Conservation (phyloP, 169 alveolate species). For the Pseudocohnilembus persalinus region DNA sequence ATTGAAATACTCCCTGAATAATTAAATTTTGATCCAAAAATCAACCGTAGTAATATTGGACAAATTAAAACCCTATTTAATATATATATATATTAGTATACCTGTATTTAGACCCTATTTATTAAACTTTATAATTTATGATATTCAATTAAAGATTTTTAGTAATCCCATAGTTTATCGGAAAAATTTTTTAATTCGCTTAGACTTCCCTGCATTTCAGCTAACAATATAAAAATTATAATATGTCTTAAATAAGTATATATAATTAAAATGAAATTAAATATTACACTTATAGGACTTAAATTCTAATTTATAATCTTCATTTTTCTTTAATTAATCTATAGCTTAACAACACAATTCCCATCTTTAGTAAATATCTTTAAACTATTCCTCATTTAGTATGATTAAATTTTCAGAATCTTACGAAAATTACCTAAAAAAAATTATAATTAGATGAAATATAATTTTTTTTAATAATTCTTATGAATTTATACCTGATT, state of each 20-base stretch:
- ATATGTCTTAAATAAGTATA: too few species aligned
- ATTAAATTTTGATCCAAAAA: too few species aligned
- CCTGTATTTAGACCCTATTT: too few species aligned
- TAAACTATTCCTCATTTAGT: constrained; percentile 21
- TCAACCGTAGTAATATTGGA: too few species aligned
- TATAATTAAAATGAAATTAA: too few species aligned
- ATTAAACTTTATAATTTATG: too few species aligned
- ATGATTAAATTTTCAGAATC: background rate
- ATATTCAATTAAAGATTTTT: too few species aligned
- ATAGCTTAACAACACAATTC: constrained; percentile 3
- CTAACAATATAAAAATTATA: background rate
- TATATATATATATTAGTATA: too few species aligned
- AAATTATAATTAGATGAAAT: background rate
- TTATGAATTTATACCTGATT: background rate
- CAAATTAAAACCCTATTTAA: too few species aligned
- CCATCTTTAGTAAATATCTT: constrained; percentile 12
- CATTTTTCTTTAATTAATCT: constrained; percentile 3
- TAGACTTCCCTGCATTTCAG: background rate
- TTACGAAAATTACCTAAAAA: background rate
- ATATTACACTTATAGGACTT: too few species aligned
- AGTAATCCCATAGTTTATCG: background rate
- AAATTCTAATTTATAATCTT: constrained; percentile 22
- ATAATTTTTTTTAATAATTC: background rate
- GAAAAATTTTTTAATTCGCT: background rate
- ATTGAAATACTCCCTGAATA: too few species aligned